A percentile compares a stretch with the other conserved stretches of the same genome.
Evolutionary conservation across 768 basidiomycete species (phyloP).

Genomic region (Mrakia hoshinonis): DNA sequence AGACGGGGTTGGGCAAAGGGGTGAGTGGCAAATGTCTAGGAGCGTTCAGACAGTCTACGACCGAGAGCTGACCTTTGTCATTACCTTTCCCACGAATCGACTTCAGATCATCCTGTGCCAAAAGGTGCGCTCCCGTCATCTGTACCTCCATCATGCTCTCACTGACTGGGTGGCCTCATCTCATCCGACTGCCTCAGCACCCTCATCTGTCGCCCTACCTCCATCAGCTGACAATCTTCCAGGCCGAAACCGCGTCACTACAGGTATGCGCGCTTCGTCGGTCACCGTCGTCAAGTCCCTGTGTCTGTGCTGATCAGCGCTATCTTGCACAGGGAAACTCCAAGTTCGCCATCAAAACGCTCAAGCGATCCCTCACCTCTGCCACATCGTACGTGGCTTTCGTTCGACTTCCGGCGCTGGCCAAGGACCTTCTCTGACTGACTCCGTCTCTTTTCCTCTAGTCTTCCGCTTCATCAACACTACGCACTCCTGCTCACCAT

Average conservation of each 20-base stretch:
- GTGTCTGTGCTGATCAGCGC: neutral
- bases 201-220: slow-evolving; percentile 8
- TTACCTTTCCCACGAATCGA: neutral
- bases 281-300: neutral
- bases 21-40: neutral
- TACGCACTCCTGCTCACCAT: slow-evolving; percentile 6
- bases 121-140: neutral
- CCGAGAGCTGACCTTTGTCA: neutral
- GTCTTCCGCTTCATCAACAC: neutral
- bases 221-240: neutral
- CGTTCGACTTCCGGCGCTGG: neutral
- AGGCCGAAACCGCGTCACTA: neutral
- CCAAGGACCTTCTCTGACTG: neutral
- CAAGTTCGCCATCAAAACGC: slow-evolving; percentile 22
- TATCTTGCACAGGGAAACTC: slow-evolving; percentile 6
- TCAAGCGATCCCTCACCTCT: neutral
- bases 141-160: neutral
- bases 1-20: slow-evolving; percentile 5
- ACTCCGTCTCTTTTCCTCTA: neutral
- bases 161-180: too few species aligned
- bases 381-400: neutral
- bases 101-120: slow-evolving; percentile 17
- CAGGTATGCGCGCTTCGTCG: neutral
- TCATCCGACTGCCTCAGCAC: neutral
- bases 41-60: neutral